Evolutionary conservation across 139 green algal genomes (phyloP), one percentile per base, ranked within the genome.

Genomic region (Micromonas pusilla): DNA sequence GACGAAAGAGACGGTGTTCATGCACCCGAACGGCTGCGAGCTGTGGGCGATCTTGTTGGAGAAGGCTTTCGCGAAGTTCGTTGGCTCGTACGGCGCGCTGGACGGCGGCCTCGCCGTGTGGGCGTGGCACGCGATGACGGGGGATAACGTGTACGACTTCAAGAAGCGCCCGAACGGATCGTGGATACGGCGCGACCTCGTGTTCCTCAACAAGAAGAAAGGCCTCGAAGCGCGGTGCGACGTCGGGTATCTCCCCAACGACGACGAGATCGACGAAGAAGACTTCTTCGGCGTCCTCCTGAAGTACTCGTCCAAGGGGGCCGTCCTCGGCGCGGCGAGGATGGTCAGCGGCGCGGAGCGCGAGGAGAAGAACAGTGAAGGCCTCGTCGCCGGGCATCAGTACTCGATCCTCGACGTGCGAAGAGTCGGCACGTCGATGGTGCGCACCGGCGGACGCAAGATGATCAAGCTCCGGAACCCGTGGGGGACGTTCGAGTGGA

Each of bases 51-150:
- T 86, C 38, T 63, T 90, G 31, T 73, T 90, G 20, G 83, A 90
- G 70, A 90, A 90, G 67, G 86, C 83, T 0, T 83, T 89, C 66
- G 85, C 83, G 16, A 87, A 87, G 31, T 85, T 83, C 73, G 79
- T 78, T 70, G 85, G 85, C 37, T 76, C 32, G 32, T 89, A 87
- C 57, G 64, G 31, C 1, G 63, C 60, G 4, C 65, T 89, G 52
- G 83, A 89, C 53, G 85, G 85, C 2, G 83, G 85, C 6, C 60
- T 39, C 34, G 16, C 19, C 9, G 25, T 45, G 26, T 72, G 57
- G 57, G 74, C 74, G 20, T 70, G 37, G 74, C 57, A 72, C 26
- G 28, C 60, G 33, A 37, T 80, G 19, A 80, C 74, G 2, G 74
- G 74, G 2, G 74, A 73, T 62, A 32, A 80, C 34, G 33, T 60